A percentile compares a stretch with the other conserved stretches of the same genome.
Evolutionary conservation across 495 filamentous ascomycete species (phyloP).

Genomic region (Xylaria palmicola): DNA sequence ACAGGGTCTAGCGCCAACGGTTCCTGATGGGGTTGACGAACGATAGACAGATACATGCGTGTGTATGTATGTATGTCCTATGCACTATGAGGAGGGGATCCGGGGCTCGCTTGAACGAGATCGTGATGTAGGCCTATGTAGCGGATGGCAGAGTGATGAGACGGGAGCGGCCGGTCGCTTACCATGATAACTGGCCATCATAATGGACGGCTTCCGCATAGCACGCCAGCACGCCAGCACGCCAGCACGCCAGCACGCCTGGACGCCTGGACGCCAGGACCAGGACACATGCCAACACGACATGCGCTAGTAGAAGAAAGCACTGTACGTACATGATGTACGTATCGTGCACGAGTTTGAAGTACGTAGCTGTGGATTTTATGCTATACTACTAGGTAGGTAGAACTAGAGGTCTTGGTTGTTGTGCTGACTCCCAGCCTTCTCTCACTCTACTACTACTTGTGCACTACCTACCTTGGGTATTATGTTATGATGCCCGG

Average conservation of each 20-base stretch:
- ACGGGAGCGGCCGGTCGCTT: constrained; percentile 14
- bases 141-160: neutral
- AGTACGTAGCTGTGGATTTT: too few species aligned
- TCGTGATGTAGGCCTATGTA: constrained; percentile 13
- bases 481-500: constrained; percentile 16
- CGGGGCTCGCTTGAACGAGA: constrained; percentile 7
- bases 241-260: too few species aligned
- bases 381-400: too few species aligned
- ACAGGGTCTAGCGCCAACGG: constrained; percentile 11
- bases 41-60: neutral
- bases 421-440: constrained; percentile 10
- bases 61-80: neutral
- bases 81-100: neutral
- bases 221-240: too few species aligned
- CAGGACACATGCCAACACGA: too few species aligned
- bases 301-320: too few species aligned
- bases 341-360: too few species aligned
- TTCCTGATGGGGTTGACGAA: constrained; percentile 14
- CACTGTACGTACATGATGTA: neutral
- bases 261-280: too few species aligned
- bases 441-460: constrained; percentile 3
- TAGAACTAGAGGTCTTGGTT: too few species aligned
- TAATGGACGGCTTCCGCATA: neutral
- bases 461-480: constrained; percentile 1
- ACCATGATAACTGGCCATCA: neutral